Evolutionary conservation across 163 green algal genomes (phyloP).

Genomic region (Volvox carteri): DNA sequence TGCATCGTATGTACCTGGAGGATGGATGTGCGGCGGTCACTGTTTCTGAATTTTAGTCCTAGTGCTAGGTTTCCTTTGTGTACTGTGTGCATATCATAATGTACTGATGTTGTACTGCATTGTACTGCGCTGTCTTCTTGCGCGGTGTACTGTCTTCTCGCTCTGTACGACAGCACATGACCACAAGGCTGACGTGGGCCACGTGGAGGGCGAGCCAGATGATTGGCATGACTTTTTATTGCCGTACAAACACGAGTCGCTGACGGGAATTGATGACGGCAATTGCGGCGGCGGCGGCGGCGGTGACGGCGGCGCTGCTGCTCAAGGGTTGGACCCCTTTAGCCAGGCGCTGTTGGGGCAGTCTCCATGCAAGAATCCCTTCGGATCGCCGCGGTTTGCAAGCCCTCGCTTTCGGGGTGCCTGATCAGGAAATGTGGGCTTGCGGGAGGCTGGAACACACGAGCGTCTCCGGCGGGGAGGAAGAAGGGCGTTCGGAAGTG

Average conservation of each 20-base stretch:
- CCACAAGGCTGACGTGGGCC: constrained; percentile 32
- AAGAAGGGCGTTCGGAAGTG: no score
- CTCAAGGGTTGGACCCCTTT: constrained; percentile 36
- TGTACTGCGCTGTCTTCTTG: no score
- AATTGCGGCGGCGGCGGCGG: neutral
- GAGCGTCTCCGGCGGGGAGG: no score
- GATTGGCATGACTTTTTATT: constrained; percentile 55
- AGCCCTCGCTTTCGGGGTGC: constrained; percentile 43
- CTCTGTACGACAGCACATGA: constrained; percentile 46
- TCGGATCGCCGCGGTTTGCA: constrained; percentile 13
- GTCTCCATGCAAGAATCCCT: neutral
- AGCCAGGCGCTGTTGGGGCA: neutral
- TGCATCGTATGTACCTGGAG: no score
- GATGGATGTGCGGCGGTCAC: no score
- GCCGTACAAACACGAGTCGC: constrained; percentile 10
- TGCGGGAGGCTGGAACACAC: no score
- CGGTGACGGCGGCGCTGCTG: neutral
- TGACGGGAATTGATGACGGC: neutral
- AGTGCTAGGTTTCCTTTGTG: no score
- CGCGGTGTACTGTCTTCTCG: no score
- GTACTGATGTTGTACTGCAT: no score
- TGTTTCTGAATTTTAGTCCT: no score
- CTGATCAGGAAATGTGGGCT: neutral
- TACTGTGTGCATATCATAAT: no score
- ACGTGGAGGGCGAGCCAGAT: constrained; percentile 49